Evolutionary conservation across 1,284 basidiomycete species (phyloP).

Genomic region (Microbotryum lychnidis-dioicae): DNA sequence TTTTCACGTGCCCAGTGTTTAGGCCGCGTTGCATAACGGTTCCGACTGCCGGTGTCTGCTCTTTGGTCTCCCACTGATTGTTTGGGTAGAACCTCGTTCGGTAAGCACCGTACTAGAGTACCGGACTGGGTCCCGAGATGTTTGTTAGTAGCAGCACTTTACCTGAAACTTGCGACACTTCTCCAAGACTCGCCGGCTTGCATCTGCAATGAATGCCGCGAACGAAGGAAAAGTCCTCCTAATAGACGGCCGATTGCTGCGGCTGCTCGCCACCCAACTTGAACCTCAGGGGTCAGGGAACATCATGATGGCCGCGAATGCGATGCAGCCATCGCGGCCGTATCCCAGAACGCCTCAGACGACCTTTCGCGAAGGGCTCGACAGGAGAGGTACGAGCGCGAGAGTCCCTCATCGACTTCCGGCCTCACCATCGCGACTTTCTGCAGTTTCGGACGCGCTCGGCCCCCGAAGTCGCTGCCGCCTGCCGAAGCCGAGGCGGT

Average conservation of each 20-base stretch:
- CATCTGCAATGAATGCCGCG: slow-evolving; percentile 17
- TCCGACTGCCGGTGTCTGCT: too few species aligned
- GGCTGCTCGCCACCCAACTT: slow-evolving; percentile 72
- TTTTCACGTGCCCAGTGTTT: too few species aligned
- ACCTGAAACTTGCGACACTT: not conserved
- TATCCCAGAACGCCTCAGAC: slow-evolving; percentile 79
- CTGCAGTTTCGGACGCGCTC: too few species aligned
- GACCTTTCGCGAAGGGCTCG: slow-evolving; percentile 78
- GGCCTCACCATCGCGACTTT: slow-evolving; percentile 95
- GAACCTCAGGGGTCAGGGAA: slow-evolving; percentile 87
- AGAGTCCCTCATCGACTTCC: slow-evolving; percentile 90
- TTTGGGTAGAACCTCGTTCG: too few species aligned
- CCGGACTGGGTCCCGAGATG: too few species aligned
- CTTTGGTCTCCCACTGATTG: too few species aligned
- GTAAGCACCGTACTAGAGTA: too few species aligned
- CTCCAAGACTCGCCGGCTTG: slow-evolving; percentile 1
- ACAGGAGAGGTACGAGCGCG: slow-evolving; percentile 69
- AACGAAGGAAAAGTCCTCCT: slow-evolving; percentile 47
- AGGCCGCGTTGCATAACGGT: too few species aligned
- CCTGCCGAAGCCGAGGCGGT: too few species aligned
- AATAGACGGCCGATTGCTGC: slow-evolving; percentile 64
- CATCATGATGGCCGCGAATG: slow-evolving; percentile 55
- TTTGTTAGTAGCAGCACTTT: too few species aligned
- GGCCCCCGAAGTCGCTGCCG: too few species aligned
- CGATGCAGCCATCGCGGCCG: slow-evolving; percentile 56